Percentiles rank a stretch among this genome's conserved stretches.
Evolutionary conservation across 2,329 filamentous ascomycete genomes (phyloP).

Genomic region (Lecanicillium sp.): DNA sequence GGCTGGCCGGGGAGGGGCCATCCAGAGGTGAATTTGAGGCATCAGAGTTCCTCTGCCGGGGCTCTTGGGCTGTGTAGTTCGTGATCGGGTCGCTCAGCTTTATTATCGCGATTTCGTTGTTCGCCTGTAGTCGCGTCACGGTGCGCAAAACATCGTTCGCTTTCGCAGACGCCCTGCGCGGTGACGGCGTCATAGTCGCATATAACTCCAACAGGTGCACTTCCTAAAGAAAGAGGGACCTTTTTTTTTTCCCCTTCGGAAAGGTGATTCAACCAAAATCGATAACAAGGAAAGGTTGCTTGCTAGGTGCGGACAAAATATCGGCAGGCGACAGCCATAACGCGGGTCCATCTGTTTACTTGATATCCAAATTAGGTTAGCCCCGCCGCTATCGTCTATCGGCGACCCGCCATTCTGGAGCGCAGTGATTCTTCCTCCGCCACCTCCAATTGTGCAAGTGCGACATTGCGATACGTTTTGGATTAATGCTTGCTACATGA

Average conservation of each 20-base stretch:
- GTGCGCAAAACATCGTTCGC: constrained; percentile 35
- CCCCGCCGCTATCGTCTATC: no score
- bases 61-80: constrained; percentile 33
- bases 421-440: no score
- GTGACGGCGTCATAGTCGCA: constrained; percentile 15
- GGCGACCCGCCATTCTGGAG: not conserved
- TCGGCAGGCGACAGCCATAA: no score
- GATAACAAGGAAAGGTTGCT: no score
- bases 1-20: constrained; percentile 62
- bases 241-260: no score
- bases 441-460: no score
- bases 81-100: constrained; percentile 69
- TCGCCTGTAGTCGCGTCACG: constrained; percentile 45
- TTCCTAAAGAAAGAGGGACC: no score
- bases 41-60: constrained; percentile 58
- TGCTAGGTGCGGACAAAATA: no score
- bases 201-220: no score
- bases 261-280: no score
- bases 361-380: constrained; percentile 22
- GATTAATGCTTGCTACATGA: not conserved
- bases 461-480: not conserved
- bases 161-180: constrained; percentile 16
- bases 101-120: constrained; percentile 64
- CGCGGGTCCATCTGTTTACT: no score
- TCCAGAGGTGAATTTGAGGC: constrained; percentile 58